phyloP scores from a whole-genome alignment of 169 alveolate species.

The Neospora caninum region DNA sequence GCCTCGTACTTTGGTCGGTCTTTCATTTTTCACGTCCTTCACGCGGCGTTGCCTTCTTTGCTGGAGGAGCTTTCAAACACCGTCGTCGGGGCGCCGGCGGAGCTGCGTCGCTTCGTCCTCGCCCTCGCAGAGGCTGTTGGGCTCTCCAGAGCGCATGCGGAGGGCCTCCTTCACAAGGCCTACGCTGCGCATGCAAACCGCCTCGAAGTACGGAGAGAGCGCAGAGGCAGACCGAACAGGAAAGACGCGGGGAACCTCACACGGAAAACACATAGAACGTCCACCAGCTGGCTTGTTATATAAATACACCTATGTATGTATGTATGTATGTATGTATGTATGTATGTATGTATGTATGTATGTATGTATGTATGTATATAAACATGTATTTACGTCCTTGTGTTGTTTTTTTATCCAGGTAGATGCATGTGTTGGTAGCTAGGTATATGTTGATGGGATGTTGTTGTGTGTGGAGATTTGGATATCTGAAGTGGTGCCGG shows the following conservation, averaged over 20 bases:
- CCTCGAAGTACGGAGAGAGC: not conserved
- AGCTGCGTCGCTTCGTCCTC: slow-evolving; percentile 30
- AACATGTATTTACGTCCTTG: too few species aligned
- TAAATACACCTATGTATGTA: not conserved
- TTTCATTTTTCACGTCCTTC: slow-evolving; percentile 40
- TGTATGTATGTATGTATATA: too few species aligned
- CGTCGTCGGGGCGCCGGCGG: slow-evolving; percentile 19
- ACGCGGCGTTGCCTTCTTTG: slow-evolving; percentile 35
- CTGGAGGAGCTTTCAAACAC: slow-evolving; percentile 26
- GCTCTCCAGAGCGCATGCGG: not conserved
- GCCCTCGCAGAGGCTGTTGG: slow-evolving; percentile 11
- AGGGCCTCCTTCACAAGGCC: not conserved
- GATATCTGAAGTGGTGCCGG: too few species aligned
- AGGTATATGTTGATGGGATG: too few species aligned
- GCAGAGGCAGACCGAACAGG: not conserved
- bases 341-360: too few species aligned
- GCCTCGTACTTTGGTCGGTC: slow-evolving; percentile 45
- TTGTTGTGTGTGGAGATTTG: too few species aligned
- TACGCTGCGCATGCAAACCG: not conserved
- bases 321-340: too few species aligned
- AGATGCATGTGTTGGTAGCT: too few species aligned
- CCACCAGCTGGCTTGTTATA: too few species aligned
- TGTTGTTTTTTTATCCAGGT: too few species aligned
- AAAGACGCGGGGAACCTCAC: too few species aligned
- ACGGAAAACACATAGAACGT: too few species aligned